phyloP scores from a whole-genome alignment of 768 basidiomycete genomes.

The Tricholoma saponaceum region DNA sequence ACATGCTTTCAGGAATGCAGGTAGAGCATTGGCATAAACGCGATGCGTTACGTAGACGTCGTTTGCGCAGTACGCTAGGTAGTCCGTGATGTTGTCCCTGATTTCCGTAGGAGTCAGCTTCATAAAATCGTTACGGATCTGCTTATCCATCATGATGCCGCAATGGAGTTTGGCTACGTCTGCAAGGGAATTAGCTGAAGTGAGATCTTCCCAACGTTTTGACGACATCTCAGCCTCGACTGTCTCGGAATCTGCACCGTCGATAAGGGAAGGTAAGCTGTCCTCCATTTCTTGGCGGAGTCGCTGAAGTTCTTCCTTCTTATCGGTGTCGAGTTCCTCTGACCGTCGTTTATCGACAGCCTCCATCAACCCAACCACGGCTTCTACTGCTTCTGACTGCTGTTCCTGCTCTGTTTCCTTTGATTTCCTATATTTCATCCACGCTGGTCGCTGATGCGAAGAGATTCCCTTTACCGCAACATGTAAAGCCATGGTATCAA shows the following conservation, averaged over 20 bases:
- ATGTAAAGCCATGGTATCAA: slow-evolving; percentile 95
- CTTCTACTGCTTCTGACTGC: slow-evolving; percentile 60
- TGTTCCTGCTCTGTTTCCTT: slow-evolving; percentile 53
- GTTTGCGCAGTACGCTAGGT: slow-evolving; percentile 79
- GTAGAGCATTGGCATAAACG: slow-evolving; percentile 74
- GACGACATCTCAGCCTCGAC: slow-evolving; percentile 30
- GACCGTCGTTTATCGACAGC: slow-evolving; percentile 44
- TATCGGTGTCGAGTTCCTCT: slow-evolving; percentile 41
- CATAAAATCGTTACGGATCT: slow-evolving; percentile 74
- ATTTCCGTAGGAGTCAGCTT: slow-evolving; percentile 62
- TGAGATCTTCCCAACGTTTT: slow-evolving; percentile 90
- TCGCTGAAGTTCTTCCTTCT: slow-evolving; percentile 37
- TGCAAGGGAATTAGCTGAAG: slow-evolving; percentile 85
- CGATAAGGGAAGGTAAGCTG: slow-evolving; percentile 24
- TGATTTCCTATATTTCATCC: slow-evolving; percentile 81
- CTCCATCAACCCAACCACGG: slow-evolving; percentile 38
- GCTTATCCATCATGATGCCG: slow-evolving; percentile 74
- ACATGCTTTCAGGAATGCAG: slow-evolving; percentile 77
- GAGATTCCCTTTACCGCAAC: slow-evolving; percentile 93
- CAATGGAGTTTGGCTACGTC: slow-evolving; percentile 93
- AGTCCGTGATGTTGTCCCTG: slow-evolving; percentile 59
- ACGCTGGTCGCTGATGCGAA: slow-evolving; percentile 89
- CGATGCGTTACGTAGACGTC: slow-evolving; percentile 85
- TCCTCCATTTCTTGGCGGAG: slow-evolving; percentile 37
- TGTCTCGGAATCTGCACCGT: slow-evolving; percentile 24